A percentile compares a stretch with the other conserved stretches of the same genome.
Conservation (phyloP, 139 green algal species). For the Yamagishiella unicocca region DNA sequence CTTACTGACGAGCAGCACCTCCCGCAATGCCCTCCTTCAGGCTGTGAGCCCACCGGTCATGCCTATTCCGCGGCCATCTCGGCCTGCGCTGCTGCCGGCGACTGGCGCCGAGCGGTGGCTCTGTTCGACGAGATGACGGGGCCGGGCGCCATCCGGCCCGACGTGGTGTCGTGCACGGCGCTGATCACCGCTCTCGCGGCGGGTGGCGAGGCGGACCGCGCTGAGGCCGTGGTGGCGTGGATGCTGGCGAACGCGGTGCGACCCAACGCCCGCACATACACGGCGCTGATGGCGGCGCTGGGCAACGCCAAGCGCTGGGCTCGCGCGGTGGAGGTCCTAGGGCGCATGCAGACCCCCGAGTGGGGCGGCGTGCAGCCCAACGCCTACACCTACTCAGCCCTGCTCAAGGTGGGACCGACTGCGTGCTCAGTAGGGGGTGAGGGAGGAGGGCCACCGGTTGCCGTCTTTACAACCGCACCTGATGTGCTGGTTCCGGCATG, state of each 20-base stretch:
- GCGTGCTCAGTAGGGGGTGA: background rate
- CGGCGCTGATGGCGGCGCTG: slow-evolving; percentile 83
- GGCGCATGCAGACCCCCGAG: slow-evolving; percentile 72
- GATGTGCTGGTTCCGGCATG: too few species aligned
- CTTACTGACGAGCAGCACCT: too few species aligned
- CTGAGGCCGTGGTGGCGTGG: slow-evolving; percentile 77
- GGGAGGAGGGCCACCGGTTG: too few species aligned
- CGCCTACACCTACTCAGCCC: slow-evolving; percentile 86
- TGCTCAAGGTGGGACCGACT: slow-evolving; percentile 88
- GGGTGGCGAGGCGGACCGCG: slow-evolving; percentile 77
- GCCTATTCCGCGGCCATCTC: slow-evolving; percentile 88
- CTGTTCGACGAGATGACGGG: slow-evolving; percentile 91
- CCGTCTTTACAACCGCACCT: too few species aligned
- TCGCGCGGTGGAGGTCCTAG: slow-evolving; percentile 74
- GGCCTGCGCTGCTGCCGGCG: slow-evolving; percentile 80
- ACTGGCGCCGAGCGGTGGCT: slow-evolving; percentile 80
- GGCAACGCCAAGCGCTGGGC: slow-evolving; percentile 81
- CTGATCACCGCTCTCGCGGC: slow-evolving; percentile 87
- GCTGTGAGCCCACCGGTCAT: slow-evolving; percentile 65
- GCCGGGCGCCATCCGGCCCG: slow-evolving; percentile 74
- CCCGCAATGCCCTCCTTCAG: background rate
- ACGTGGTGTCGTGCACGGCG: slow-evolving; percentile 93
- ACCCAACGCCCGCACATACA: slow-evolving; percentile 91
- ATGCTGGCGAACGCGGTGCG: slow-evolving; percentile 71
- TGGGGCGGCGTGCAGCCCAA: slow-evolving; percentile 83